These are phyloP conservation scores for Tuber umbilicatum DNA, from an alignment of 495 filamentous ascomycete genomes.

Conservation along the genomic window DNA sequence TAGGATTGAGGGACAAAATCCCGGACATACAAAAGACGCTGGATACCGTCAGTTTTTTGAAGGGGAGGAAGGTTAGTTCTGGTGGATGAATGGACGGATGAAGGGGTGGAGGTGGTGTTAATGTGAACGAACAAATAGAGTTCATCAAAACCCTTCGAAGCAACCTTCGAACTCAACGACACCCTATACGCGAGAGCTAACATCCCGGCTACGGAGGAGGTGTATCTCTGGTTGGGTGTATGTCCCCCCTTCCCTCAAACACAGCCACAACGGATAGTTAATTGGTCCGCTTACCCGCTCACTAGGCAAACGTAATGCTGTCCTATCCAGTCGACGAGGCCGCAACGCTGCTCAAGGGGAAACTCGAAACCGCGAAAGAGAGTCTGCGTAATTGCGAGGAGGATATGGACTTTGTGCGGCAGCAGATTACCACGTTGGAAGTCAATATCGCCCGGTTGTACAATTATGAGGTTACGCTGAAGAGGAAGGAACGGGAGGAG, in stretches of 20 bases:
- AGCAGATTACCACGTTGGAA: slow-evolving; percentile 98
- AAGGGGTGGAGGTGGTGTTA: neutral
- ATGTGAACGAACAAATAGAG: slow-evolving; percentile 28
- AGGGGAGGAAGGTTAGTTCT: slow-evolving; percentile 55
- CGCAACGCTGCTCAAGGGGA: slow-evolving; percentile 66
- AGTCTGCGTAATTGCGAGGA: slow-evolving; percentile 83
- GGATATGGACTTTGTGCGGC: slow-evolving; percentile 89
- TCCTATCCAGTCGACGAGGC: slow-evolving; percentile 87
- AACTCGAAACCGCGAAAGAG: slow-evolving; percentile 68
- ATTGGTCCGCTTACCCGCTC: neutral
- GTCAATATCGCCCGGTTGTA: slow-evolving; percentile 95
- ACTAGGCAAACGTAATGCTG: slow-evolving; percentile 91
- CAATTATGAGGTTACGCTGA: slow-evolving; percentile 95
- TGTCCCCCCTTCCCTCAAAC: slow-evolving; percentile 23
- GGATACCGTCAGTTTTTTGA: slow-evolving; percentile 81
- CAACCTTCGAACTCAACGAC: slow-evolving; percentile 93
- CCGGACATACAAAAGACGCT: slow-evolving; percentile 97
- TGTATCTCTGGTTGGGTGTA: slow-evolving; percentile 92
- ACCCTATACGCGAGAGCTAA: slow-evolving; percentile 85
- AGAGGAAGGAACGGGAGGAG: slow-evolving; percentile 69
- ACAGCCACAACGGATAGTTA: neutral
- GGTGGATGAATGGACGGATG: neutral
- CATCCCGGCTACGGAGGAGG: slow-evolving; percentile 77
- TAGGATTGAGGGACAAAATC: slow-evolving; percentile 84
- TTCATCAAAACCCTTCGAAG: slow-evolving; percentile 62